Conservation (phyloP, 192 early-diverging fungal species). For the Coemansia sp. region DNA sequence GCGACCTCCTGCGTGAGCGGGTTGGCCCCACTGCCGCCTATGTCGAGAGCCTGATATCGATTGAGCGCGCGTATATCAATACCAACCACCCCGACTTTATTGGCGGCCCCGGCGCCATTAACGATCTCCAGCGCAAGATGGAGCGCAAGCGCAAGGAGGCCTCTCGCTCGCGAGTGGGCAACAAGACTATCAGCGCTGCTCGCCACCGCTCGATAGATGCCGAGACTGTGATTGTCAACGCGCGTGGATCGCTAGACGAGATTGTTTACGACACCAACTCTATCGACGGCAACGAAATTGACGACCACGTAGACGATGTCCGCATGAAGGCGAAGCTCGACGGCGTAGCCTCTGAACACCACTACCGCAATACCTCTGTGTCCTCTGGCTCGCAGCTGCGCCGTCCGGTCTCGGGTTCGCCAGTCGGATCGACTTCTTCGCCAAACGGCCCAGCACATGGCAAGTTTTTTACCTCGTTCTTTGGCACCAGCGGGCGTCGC, state of each 20-base stretch:
- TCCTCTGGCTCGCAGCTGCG: conserved; percentile 18
- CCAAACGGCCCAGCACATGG: not conserved
- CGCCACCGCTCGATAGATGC: conserved; percentile 35
- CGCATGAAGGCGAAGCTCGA: conserved; percentile 11
- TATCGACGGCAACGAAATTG: conserved; percentile 41
- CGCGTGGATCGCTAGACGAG: conserved; percentile 24
- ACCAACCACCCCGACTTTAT: conserved; percentile 75
- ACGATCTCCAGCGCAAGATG: conserved; percentile 63
- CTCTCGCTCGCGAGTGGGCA: conserved; percentile 25
- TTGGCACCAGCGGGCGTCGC: conserved; percentile 37
- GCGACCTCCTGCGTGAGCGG: conserved; percentile 73
- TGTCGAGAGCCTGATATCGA: conserved; percentile 78
- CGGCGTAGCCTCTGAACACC: conserved; percentile 10
- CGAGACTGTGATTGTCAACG: conserved; percentile 41
- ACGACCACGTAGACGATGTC: conserved; percentile 48
- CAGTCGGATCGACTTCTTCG: conserved; percentile 19
- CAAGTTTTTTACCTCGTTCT: conserved; percentile 53
- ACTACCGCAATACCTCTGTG: conserved; percentile 21
- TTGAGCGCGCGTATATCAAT: conserved; percentile 83
- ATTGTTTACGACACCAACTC: conserved; percentile 13
- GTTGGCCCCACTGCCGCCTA: conserved; percentile 70
- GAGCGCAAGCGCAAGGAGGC: conserved; percentile 61
- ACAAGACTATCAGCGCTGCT: conserved; percentile 10
- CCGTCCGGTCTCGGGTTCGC: conserved; percentile 6
- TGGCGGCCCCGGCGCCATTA: conserved; percentile 68